A percentile compares a stretch with the other conserved stretches of the same genome.
Conservation (phyloP, 2,329 filamentous ascomycete species). For the Phaeosphaeriaceae sp. region DNA sequence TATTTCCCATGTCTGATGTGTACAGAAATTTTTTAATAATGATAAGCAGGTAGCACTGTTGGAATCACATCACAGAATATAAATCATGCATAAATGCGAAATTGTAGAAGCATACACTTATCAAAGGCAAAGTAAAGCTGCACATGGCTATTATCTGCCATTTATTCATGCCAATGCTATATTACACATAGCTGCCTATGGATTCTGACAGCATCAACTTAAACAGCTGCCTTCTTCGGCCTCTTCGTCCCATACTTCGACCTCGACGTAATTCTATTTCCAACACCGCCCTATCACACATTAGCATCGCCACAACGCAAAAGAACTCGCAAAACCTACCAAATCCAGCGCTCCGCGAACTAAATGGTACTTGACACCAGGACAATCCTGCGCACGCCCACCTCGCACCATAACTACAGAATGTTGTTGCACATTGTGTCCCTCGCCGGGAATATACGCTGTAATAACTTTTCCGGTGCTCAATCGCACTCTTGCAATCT, state of each 20-base stretch:
- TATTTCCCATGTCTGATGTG: not conserved
- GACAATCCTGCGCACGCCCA: slow-evolving; percentile 93
- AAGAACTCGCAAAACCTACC: slow-evolving; percentile 63
- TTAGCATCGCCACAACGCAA: slow-evolving; percentile 24
- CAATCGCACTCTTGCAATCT: slow-evolving; percentile 89
- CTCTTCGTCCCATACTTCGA: slow-evolving; percentile 99
- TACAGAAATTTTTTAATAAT: too few species aligned
- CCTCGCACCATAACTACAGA: slow-evolving; percentile 95
- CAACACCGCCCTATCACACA: slow-evolving; percentile 78
- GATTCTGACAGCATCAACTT: slow-evolving; percentile 7
- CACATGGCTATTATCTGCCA: too few species aligned
- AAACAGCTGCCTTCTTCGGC: slow-evolving; percentile 70
- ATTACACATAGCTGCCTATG: slow-evolving; percentile 33
- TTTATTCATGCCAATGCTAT: slow-evolving; percentile 34
- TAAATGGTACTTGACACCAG: slow-evolving; percentile 94
- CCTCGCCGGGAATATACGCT: slow-evolving; percentile 95
- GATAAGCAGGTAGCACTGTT: too few species aligned
- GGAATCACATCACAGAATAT: too few species aligned
- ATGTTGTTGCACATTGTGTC: slow-evolving; percentile 99
- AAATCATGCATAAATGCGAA: too few species aligned
- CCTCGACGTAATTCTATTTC: slow-evolving; percentile 79
- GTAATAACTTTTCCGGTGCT: slow-evolving; percentile 87
- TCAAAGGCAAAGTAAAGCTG: too few species aligned
- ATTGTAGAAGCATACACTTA: too few species aligned
- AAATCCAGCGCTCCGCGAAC: slow-evolving; percentile 91